Percentiles rank a stretch among this genome's conserved stretches.
Conservation (phyloP, 2,329 filamentous ascomycete genomes). For the Monilinia polystroma region DNA sequence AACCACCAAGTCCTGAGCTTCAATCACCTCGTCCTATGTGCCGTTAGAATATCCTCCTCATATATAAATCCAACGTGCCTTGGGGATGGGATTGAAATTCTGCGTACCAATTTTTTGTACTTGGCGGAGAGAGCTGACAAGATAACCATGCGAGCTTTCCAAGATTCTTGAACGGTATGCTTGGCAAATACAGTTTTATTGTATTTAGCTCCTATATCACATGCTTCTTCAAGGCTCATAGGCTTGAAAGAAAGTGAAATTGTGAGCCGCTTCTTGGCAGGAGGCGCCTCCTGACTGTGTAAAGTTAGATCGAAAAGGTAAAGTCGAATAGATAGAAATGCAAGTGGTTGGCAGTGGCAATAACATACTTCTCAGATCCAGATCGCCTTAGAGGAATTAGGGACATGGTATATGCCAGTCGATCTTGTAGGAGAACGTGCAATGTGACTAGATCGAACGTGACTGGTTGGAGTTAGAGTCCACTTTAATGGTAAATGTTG, state of each 20-base stretch:
- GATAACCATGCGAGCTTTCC: conserved; percentile 5
- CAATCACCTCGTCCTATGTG: background rate
- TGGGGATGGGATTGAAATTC: background rate
- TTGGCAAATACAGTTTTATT: background rate
- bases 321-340: background rate
- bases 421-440: background rate
- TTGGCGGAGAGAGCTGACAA: background rate
- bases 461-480: no score
- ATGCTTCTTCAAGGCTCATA: background rate
- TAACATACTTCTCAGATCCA: background rate
- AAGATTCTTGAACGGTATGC: background rate
- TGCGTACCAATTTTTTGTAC: background rate
- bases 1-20: conserved; percentile 5
- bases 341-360: fast-evolving
- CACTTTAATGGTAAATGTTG: background rate
- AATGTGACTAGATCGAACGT: background rate
- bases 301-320: background rate
- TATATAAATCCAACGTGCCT: background rate
- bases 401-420: background rate
- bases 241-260: background rate
- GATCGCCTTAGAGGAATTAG: background rate
- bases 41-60: background rate
- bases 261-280: background rate
- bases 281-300: background rate
- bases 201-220: background rate